Percentiles rank a stretch among this genome's conserved stretches.
phyloP scores from a whole-genome alignment of 441 rosid genomes.

The Hypseocharis bilobata region DNA sequence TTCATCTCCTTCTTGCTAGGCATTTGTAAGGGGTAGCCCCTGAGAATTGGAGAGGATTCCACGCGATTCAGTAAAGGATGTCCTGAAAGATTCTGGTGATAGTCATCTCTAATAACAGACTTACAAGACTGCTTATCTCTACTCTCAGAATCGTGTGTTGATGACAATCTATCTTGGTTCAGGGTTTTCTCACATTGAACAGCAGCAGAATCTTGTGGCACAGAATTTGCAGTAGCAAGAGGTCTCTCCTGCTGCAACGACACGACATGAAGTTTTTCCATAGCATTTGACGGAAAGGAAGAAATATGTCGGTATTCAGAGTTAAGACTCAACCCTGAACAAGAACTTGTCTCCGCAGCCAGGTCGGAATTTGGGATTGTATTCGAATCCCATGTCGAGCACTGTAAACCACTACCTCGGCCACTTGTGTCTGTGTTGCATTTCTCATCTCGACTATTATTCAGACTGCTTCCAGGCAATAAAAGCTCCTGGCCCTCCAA shows the following conservation, averaged over 20 bases:
- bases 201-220: slow-evolving; percentile 28
- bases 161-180: slow-evolving; percentile 33
- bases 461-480: slow-evolving; percentile 22
- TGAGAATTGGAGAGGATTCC: slow-evolving; percentile 34
- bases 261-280: slow-evolving; percentile 28
- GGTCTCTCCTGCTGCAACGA: slow-evolving; percentile 29
- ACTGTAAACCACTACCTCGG: slow-evolving; percentile 20
- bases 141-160: slow-evolving; percentile 26
- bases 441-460: slow-evolving; percentile 3
- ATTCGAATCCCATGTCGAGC: slow-evolving; percentile 29
- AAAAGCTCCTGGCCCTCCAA: slow-evolving; percentile 21
- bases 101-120: slow-evolving; percentile 29
- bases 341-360: slow-evolving; percentile 25
- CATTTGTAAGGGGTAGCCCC: slow-evolving; percentile 40
- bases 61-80: slow-evolving; percentile 26
- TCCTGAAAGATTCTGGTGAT: slow-evolving; percentile 25
- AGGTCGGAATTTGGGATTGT: slow-evolving; percentile 18
- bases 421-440: slow-evolving; percentile 18
- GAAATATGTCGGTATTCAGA: slow-evolving; percentile 33
- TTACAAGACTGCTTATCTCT: slow-evolving; percentile 21
- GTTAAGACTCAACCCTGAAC: slow-evolving; percentile 31
- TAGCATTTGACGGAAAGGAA: slow-evolving; percentile 28
- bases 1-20: slow-evolving; percentile 34
- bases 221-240: slow-evolving; percentile 19
- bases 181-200: slow-evolving; percentile 23